A percentile compares a stretch with the other conserved stretches of the same genome.
These are phyloP conservation scores for Colletotrichum karsti DNA, from an alignment of 2,329 filamentous ascomycete genomes.

Conservation along the genomic window DNA sequence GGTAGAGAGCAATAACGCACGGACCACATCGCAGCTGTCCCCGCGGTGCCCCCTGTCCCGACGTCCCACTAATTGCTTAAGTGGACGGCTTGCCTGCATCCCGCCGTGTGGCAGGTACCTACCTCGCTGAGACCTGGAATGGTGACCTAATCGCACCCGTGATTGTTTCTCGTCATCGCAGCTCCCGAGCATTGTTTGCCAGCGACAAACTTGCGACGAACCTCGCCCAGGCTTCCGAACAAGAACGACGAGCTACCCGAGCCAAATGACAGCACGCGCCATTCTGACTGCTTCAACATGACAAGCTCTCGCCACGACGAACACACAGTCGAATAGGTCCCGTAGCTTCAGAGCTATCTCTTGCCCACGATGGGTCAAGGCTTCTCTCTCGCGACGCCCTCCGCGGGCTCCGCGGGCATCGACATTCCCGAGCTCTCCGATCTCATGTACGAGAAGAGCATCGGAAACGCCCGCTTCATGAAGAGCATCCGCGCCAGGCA, in stretches of 20 bases:
- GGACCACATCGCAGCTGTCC: neutral
- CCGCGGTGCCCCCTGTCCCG: slow-evolving; percentile 9
- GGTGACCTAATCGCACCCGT: slow-evolving; percentile 27
- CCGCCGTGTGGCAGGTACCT: neutral
- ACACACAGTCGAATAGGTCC: slow-evolving; percentile 24
- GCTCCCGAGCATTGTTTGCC: neutral
- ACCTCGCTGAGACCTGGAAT: neutral
- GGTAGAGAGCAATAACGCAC: neutral
- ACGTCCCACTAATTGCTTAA: slow-evolving; percentile 19
- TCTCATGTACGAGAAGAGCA: slow-evolving; percentile 88
- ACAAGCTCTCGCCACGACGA: neutral
- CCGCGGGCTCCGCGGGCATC: slow-evolving; percentile 90
- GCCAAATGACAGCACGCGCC: neutral
- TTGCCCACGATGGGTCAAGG: slow-evolving; percentile 84
- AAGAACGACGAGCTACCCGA: neutral
- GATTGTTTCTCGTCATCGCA: slow-evolving; percentile 6
- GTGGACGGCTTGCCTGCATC: slow-evolving; percentile 1
- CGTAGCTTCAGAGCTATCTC: slow-evolving; percentile 2
- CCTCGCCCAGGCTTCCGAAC: neutral
- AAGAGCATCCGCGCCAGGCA: slow-evolving; percentile 93
- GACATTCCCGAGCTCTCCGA: slow-evolving; percentile 93
- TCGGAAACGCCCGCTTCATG: slow-evolving; percentile 94
- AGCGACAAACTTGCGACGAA: neutral
- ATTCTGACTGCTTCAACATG: slow-evolving; percentile 12
- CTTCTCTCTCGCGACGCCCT: slow-evolving; percentile 92